Percentiles rank a stretch among this genome's conserved stretches.
Conservation (phyloP, 345 rosid genomes). For the Gossypium australe region DNA sequence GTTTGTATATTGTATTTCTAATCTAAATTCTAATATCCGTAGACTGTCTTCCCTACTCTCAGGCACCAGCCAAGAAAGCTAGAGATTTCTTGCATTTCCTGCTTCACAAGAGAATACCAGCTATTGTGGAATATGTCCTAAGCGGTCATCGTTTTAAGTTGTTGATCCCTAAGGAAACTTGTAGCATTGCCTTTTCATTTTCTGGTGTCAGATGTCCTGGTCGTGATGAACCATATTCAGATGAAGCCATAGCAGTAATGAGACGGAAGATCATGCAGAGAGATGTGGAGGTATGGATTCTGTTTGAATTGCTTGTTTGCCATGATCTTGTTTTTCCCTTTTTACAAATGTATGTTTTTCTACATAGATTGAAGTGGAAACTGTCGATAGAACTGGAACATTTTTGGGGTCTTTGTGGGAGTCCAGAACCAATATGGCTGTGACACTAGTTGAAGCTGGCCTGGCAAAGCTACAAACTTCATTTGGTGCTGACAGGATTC, state of each 20-base stretch:
- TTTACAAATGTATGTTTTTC: slow-evolving; percentile 5
- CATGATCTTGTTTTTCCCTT: slow-evolving; percentile 8
- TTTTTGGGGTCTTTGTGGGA: slow-evolving; percentile 98
- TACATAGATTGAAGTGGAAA: slow-evolving; percentile 83
- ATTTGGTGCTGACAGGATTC: slow-evolving; percentile 75
- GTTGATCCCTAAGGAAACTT: slow-evolving; percentile 85
- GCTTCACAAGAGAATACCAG: slow-evolving; percentile 68
- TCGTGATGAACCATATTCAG: slow-evolving; percentile 82
- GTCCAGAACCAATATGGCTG: slow-evolving; percentile 65
- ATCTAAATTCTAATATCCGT: slow-evolving; percentile 1
- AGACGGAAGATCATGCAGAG: slow-evolving; percentile 94
- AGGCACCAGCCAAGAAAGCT: slow-evolving; percentile 85
- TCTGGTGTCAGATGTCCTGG: slow-evolving; percentile 99
- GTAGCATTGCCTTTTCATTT: slow-evolving; percentile 93
- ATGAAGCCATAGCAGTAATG: slow-evolving; percentile 92
- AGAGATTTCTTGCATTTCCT: slow-evolving; percentile 86
- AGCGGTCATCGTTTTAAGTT: slow-evolving; percentile 98
- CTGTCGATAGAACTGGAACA: slow-evolving; percentile 90
- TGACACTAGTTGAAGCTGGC: slow-evolving; percentile 84
- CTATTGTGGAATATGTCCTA: slow-evolving; percentile 89
- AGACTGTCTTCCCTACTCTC: slow-evolving; percentile 17
- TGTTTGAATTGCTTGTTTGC: slow-evolving; percentile 4
- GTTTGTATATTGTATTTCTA: not conserved
- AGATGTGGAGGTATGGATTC: slow-evolving; percentile 74
- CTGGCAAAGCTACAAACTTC: slow-evolving; percentile 84